Base-by-base conservation (phyloP, 495 filamentous ascomycete species). In the Daldinia grandis region DNA sequence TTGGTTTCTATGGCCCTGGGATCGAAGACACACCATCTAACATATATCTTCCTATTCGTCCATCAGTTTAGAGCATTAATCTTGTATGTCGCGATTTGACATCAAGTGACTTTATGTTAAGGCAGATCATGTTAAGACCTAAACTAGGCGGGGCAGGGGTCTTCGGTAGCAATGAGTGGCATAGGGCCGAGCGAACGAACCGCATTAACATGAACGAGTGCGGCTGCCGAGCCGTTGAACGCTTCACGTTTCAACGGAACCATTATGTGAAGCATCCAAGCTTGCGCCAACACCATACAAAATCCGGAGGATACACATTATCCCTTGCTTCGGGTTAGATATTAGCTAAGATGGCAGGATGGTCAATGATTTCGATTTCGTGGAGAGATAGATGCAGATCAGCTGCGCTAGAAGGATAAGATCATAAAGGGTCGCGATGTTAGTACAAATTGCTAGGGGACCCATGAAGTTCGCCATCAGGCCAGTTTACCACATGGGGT, bases 11-110 rank as follows among this genome's bases (percentile, higher is more conserved):
- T 42, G 21, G 49, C 31, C 24, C 24, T 12, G 62, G 58, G 35
- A 47, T 55, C 10, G 58, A 65, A 47, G 37, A 66, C 33, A 66
- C 33, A 27, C 58, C 58, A 66, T 57, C 40, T 50, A n/a, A 35
- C 25, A 66, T 71, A 24, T 66, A 62, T 66, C 66, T 58, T 71
- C 68, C 62, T 25, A 66, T 66, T 71, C 58, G 62, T 47, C 28
- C 51, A 63, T 44, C 38, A 9, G 17, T 9, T 19, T 25, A 50
- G 25, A 31, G 38, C 42, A 37, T 60, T 59, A 40, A 69, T 58
- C 61, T 63, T 49, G 9, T 47, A 40, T 10, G 61, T 19, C 55
- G 37, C 35, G 30, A 58, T 55, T 60, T 37, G 59, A 28, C 35
- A 44, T 69, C 67, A 68, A 72, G 60, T 68, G 69, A 72, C 64